phyloP scores from a whole-genome alignment of 768 basidiomycete genomes.

The Mycena metata region DNA sequence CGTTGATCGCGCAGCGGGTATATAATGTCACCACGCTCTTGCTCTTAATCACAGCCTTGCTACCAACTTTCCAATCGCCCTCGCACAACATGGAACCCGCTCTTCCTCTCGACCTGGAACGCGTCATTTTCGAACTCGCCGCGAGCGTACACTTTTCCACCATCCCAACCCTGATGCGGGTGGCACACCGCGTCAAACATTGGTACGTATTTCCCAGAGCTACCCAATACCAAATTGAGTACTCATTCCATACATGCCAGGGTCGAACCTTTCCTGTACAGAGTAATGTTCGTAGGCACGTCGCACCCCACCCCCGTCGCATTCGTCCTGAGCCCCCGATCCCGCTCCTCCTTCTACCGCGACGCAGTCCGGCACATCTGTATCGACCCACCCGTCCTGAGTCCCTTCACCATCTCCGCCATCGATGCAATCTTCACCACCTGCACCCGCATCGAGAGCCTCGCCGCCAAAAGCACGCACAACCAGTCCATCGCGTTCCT shows the following conservation, averaged over 20 bases:
- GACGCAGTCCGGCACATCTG: conserved; percentile 7
- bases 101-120: conserved; percentile 19
- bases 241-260: not conserved
- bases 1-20: too few species aligned
- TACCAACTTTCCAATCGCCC: not conserved
- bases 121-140: conserved; percentile 17
- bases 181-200: conserved; percentile 15
- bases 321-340: not conserved
- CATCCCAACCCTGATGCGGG: conserved; percentile 16
- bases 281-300: not conserved
- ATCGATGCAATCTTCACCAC: not conserved
- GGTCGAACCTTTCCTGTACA: conserved; percentile 24
- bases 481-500: not conserved
- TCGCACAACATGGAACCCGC: conserved; percentile 4
- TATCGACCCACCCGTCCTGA: not conserved
- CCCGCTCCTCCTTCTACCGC: conserved; percentile 4
- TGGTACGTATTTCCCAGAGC: not conserved
- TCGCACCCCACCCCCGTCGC: not conserved
- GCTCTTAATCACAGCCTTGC: too few species aligned
- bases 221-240: not conserved
- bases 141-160: not conserved
- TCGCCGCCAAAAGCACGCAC: not conserved
- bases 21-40: too few species aligned
- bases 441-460: conserved; percentile 16
- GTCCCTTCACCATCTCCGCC: not conserved